Evolutionary conservation across 1,284 basidiomycete genomes (phyloP), one percentile per base, ranked within the genome.

Genomic region (Trichosporon sp.): DNA sequence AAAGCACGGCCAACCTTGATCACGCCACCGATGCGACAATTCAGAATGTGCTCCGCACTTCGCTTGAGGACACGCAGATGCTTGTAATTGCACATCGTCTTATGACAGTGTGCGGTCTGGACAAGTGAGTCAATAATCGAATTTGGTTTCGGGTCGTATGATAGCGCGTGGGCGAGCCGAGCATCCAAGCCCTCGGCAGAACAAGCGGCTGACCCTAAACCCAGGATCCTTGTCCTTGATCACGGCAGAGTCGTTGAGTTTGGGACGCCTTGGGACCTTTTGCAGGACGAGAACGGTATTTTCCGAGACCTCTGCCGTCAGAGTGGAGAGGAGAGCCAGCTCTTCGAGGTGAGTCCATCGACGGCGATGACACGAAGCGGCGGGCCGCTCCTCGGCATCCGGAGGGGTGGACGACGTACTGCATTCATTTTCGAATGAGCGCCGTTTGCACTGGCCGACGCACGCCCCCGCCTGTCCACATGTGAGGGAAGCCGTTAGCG

Each of bases 191-290:
- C 35, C 13, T 27, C 35, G 32, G 62, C 18, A 38, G 9, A 21
- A 62, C 32, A 34, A 18, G 38, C 60, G 9, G 34, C 67, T 68
- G 51, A 65, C 53, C 7, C 53, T 21, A 53, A 44, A 29, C 2
- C 78, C 72, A 83, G 82, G 71, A 85, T 87, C 63, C 75, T 87
- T 29, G 86, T 87, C 12, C 78, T 87, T 65, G 85, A 85, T 67
- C 79, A 83, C 51, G 85, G 85, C 15, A 70, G 76, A 25, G 83
- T 86, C 5, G 74, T 85, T 9, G 86, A 87, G 73, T 86, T 83
- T 67, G 86, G 83, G 29, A 81, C 83, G 11, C 86, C 86, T 0
- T 82, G 79, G 71, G 82, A 83, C 21, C 75, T 87, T 44, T 72
- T 86, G 65, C 76, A 79, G 64, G 78, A 80, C 51, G 76, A 81